A percentile compares a stretch with the other conserved stretches of the same genome.
Conservation (phyloP, 73 alveolate species). For the Paramecium bursaria region DNA sequence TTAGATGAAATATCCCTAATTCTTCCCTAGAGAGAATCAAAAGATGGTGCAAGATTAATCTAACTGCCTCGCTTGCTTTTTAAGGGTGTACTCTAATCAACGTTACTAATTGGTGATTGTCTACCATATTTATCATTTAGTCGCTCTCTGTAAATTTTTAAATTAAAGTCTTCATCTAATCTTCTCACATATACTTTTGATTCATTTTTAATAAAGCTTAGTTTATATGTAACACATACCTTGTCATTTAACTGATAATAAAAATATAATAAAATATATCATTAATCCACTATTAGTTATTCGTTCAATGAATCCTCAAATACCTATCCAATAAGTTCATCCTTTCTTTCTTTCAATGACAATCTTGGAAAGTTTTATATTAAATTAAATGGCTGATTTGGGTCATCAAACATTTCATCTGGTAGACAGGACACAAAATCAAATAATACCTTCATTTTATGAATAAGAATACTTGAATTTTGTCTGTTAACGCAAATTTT, state of each 20-base stretch:
- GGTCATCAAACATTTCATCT: constrained; percentile 16
- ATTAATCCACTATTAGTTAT: constrained; percentile 37
- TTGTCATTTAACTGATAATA: too few species aligned
- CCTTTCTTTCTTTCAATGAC: constrained; percentile 6
- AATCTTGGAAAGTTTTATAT: constrained; percentile 43
- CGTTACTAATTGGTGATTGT: not conserved
- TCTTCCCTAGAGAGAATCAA: constrained; percentile 14
- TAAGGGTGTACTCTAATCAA: not conserved
- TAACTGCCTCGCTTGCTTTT: constrained; percentile 1
- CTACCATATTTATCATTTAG: constrained; percentile 24
- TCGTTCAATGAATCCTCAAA: constrained; percentile 19
- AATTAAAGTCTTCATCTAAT: not conserved
- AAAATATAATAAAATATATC: too few species aligned
- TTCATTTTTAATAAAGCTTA: too few species aligned
- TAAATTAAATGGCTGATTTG: not conserved
- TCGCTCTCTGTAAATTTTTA: constrained; percentile 43
- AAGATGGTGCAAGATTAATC: constrained; percentile 34
- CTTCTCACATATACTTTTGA: too few species aligned
- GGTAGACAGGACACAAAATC: constrained; percentile 12
- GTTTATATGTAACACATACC: too few species aligned
- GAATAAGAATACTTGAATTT: constrained; percentile 1
- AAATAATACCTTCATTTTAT: not conserved
- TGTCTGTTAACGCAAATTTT: constrained; percentile 15
- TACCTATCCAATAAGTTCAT: not conserved
- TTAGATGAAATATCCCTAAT: not conserved